Base-by-base conservation (phyloP, 1,284 basidiomycete species). In the Cutaneotrichosporon spelunceum region DNA sequence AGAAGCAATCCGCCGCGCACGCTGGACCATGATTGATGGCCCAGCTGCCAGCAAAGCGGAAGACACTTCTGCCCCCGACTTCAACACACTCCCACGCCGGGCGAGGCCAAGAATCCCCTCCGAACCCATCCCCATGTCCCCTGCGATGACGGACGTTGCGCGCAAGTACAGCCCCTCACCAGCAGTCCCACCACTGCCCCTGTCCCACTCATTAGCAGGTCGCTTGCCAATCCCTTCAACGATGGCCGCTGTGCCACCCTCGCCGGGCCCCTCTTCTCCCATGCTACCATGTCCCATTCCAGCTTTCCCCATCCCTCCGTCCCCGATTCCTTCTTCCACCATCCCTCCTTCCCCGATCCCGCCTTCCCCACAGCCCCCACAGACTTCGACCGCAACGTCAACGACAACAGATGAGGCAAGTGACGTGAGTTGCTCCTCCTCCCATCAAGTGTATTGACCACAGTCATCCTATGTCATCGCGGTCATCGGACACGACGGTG, bases 401-500 rank as follows among this genome's bases (percentile, higher is more conserved):
- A 50, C 23, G 13, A 27, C 24, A 23, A 16, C 24, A 27, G 27
- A 29, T n/a, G 48, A n/a, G 19, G 8, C 19, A 19, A 19, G 39
- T 19, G 16, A n/a, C 26, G 48, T 50, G 27, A 10, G 48, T 50
- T 14, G 8, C 24, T 8, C 23, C 23, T 13, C 13, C 23, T 26
- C 23, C 23, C 11, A 9, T 16, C 10, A 19, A 8, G 4, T n/a
- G 19, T 23, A 24, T 26, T 26, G 53, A 29, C 34, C 3, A 44
- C 53, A 42, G 39, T 21, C 24, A 39, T 76, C 39, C 55, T 75
- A 73, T 59, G 70, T 68, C 13, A 76, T 79, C 48, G 75, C 76
- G 3, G 72, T 79, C 10, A 57, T 78, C 2, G 78, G 78, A 1
- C 70, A 73, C 30, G 58, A 64, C n/a, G 66, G 67, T 0, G 74